Percentiles rank a stretch among this genome's conserved stretches.
Evolutionary conservation across 805 yeast genomes (phyloP).

Genomic region (Schwanniomyces vanrijiae): DNA sequence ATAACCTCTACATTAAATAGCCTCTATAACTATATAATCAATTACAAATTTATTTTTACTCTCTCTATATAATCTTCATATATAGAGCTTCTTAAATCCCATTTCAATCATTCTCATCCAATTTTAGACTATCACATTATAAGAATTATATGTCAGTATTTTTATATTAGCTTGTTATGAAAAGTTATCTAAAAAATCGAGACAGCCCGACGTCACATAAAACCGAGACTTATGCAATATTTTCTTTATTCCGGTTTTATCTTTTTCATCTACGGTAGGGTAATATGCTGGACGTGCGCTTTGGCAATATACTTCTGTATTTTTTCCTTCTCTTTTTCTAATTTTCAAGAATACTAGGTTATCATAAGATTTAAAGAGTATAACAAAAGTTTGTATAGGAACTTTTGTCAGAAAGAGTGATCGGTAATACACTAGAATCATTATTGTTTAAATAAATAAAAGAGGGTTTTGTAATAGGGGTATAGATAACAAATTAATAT

Average conservation of each 20-base stretch:
- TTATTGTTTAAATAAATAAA: neutral
- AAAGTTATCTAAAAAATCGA: constrained; percentile 1
- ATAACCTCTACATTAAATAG: too few species aligned
- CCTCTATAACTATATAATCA: too few species aligned
- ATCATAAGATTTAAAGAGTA: neutral
- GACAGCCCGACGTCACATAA: constrained; percentile 1
- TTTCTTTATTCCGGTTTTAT: neutral
- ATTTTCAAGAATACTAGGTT: neutral
- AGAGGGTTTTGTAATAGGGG: neutral
- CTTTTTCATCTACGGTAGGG: constrained; percentile 3
- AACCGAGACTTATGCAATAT: neutral
- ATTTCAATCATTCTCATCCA: neutral
- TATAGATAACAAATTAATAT: neutral
- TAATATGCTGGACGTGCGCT: constrained; percentile 1
- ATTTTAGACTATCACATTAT: neutral
- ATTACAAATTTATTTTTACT: too few species aligned
- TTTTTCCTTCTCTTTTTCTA: constrained; percentile 1
- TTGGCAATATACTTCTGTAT: neutral
- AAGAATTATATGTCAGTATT: neutral
- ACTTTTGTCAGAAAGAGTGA: neutral
- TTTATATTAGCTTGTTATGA: neutral
- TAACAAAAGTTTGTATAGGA: neutral
- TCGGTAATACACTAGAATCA: neutral
- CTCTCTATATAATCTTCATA: too few species aligned
- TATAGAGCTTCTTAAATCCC: too few species aligned